phyloP scores from a whole-genome alignment of 371 early-diverging fungal genomes.

The Syncephalis plumigaleata region DNA sequence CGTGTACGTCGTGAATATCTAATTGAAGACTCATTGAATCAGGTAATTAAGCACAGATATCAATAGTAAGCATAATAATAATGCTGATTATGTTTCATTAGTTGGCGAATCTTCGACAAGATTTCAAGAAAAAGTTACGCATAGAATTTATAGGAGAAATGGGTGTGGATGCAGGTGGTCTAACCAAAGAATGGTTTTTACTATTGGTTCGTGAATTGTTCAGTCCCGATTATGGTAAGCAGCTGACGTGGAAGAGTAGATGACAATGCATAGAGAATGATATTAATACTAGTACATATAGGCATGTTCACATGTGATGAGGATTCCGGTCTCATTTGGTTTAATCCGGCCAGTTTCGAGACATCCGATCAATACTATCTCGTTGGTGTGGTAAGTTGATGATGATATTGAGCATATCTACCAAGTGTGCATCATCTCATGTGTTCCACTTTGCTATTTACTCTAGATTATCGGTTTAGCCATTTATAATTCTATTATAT shows the following conservation, averaged over 20 bases:
- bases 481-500: constrained; percentile 80
- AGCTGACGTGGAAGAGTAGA: not conserved
- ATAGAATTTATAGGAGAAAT: constrained; percentile 81
- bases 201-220: constrained; percentile 78
- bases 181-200: constrained; percentile 91
- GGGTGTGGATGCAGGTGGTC: constrained; percentile 90
- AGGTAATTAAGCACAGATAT: constrained; percentile 14
- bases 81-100: constrained; percentile 7
- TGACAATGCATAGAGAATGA: not conserved
- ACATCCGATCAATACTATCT: constrained; percentile 78
- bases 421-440: not conserved
- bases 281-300: not conserved
- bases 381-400: constrained; percentile 54
- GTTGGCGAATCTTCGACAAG: constrained; percentile 15
- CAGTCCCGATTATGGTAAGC: constrained; percentile 72
- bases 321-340: constrained; percentile 72
- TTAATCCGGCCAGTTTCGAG: constrained; percentile 76
- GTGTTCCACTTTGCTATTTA: not conserved
- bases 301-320: constrained; percentile 57
- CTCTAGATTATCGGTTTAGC: constrained; percentile 58
- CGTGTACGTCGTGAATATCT: constrained; percentile 67
- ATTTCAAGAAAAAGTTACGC: constrained; percentile 70
- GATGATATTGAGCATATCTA: not conserved
- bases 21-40: constrained; percentile 70
- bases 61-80: not conserved